Percentiles rank a stretch among this genome's conserved stretches.
Conservation (phyloP, 495 filamentous ascomycete species). For the Pseudomonodictys pantanalensis region DNA sequence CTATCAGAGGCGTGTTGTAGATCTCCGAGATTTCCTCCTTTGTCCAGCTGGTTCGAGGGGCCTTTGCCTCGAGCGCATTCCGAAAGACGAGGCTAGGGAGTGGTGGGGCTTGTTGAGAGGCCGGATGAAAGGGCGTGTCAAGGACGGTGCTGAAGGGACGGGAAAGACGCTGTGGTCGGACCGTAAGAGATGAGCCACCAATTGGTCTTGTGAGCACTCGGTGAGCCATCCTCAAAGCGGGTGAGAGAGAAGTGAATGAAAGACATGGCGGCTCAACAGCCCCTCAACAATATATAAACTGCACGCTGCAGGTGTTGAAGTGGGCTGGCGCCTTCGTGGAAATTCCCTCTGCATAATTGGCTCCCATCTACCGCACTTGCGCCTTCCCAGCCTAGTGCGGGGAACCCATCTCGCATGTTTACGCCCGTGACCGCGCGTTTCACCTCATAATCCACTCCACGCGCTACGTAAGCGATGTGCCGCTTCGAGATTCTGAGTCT, state of each 20-base stretch:
- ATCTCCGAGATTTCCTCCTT: conserved; percentile 71
- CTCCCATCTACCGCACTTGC: not conserved
- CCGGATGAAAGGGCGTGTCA: conserved; percentile 4
- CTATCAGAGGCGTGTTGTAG: conserved; percentile 74
- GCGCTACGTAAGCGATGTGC: conserved; percentile 17
- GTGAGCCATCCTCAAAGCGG: conserved; percentile 1
- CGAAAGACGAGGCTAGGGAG: conserved; percentile 31
- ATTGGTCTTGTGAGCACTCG: conserved; percentile 1
- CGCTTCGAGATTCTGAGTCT: conserved; percentile 30
- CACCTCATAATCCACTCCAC: not conserved
- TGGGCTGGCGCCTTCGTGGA: not conserved
- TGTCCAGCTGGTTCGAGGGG: conserved; percentile 69
- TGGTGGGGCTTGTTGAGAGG: not conserved
- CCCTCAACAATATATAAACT: not conserved
- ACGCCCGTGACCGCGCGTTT: conserved; percentile 16
- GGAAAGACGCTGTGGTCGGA: not conserved
- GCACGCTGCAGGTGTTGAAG: not conserved
- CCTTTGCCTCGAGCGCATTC: conserved; percentile 55
- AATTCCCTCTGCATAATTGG: not conserved
- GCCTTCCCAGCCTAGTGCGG: not conserved
- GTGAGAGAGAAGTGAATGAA: not conserved
- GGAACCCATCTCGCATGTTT: not conserved
- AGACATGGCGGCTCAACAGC: not conserved
- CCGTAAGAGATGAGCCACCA: not conserved
- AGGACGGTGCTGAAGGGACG: conserved; percentile 23